Base-by-base conservation (phyloP, 129 eudicot genomes). In the Centrapalus pauciflorus region DNA sequence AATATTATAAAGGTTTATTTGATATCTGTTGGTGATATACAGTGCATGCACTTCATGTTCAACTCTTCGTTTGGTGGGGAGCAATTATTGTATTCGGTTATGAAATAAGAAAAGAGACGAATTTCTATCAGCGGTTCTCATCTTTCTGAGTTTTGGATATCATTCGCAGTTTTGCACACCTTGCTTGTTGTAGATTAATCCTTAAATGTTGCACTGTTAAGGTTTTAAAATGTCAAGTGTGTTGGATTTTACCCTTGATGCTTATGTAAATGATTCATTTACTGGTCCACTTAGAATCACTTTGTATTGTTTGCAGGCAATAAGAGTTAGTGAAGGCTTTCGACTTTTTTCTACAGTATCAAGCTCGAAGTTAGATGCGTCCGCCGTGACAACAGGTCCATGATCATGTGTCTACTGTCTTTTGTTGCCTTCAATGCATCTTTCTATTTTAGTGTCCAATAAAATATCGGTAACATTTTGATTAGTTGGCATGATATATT, bases 321-420 rank as follows among this genome's bases (percentile, higher is more conserved):
- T 86, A 65, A 82, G 77, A 76, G 93, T 89, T 21, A 76, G 84
- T 13, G 83, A 79, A 72, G 70, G 93, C 51, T 94, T 94, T 71
- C 95, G 88, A 20, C 76, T 94, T 55, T 94, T 94, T 80, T 84
- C 97, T 64, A 94, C 99, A 19, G 81, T 94, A 48, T 76, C 96
- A 3, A 77, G 84, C 83, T 76, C 95, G 48, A 88, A 84, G 55
- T 55, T 76, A 49, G 85, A 85, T 60, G 35, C 70, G 2, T 66
- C 84, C 55, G 64, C 59, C 61, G 67, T 70, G 57, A 34, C 71
- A 60, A 87, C 82, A 92, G 99, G 99, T 88, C 23, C 63, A 76
- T 73, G 26, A 20, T 51, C 29, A 38, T 38, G 23, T 73, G 17
- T 20, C 55, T 21, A 26, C 34, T 26, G 16, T 49, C 24, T 25